Evolutionary conservation across 495 filamentous ascomycete species (phyloP).

Genomic region (Penicillium crystallinum): DNA sequence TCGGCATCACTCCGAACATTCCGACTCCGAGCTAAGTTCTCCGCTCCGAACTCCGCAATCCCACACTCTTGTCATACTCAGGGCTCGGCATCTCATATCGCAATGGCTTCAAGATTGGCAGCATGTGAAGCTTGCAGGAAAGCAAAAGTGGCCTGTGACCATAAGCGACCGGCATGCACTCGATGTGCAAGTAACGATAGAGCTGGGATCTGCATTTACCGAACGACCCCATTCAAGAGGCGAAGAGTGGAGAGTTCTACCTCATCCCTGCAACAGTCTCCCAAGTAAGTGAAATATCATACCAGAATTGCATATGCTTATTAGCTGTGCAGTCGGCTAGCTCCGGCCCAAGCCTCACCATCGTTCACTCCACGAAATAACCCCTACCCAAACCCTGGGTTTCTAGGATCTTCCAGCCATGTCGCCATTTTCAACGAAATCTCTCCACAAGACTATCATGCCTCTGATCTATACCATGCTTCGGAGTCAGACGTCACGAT

Average conservation of each 20-base stretch:
- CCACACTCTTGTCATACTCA: conserved; percentile 6
- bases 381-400: conserved; percentile 41
- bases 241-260: conserved; percentile 17
- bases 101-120: conserved; percentile 25
- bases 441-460: conserved; percentile 17
- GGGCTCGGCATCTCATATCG: neutral
- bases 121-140: conserved; percentile 40
- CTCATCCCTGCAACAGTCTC: conserved; percentile 1
- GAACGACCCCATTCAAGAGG: conserved; percentile 36
- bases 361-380: conserved; percentile 22
- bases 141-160: conserved; percentile 40
- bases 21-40: conserved; percentile 1
- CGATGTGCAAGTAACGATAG: conserved; percentile 27
- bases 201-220: conserved; percentile 33
- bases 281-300: neutral
- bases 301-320: conserved; percentile 9
- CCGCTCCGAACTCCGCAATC: conserved; percentile 11
- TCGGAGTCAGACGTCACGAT: conserved; percentile 2
- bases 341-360: conserved; percentile 11
- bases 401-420: conserved; percentile 39
- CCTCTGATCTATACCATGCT: neutral
- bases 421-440: conserved; percentile 41
- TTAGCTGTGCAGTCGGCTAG: neutral
- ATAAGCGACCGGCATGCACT: conserved; percentile 35
- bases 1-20: neutral